Evolutionary conservation across 805 yeast species (phyloP), one percentile per base, ranked within the genome.

Genomic region (Henningerozyma blattae): DNA sequence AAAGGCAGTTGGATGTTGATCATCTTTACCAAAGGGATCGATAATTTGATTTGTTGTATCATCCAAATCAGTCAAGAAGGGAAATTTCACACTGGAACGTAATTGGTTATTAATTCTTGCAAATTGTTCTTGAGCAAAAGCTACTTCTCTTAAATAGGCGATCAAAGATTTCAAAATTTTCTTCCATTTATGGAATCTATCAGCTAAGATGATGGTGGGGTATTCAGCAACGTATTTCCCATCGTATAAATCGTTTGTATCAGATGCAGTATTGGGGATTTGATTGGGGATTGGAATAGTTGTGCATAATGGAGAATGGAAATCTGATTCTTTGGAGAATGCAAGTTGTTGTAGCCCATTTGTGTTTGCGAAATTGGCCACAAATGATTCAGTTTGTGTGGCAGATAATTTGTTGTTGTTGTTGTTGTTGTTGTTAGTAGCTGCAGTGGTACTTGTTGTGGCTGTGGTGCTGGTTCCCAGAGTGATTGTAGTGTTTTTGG

Each of bases 201-300:
- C 70, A 15, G 89, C 86, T 39, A 85, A 62, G 8, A 80, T 69
- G 40, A 84, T 94, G 2, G 94, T 83, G 26, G 95, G 95, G 44
- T 70, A 56, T 30, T 57, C 62, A 4, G 28, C 14, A 3, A 22
- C 24, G 15, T 22, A 19, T 18, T 28, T 28, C 16, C 16, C 18
- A 8, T 27, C 30, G 29, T 18, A 3, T 15, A 19, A 7, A 14
- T 34, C 27, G 18, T 27, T 28, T 16, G 3, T n/a, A 17, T 25
- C 28, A 6, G 13, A 12, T 15, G 37, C 27, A 22, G 39, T 30
- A 16, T 28, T 4, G 44, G 46, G 19, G 44, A 38, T 12, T 47
- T 50, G 34, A 43, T 48, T 19, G 13, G 62, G 62, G 2, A 54
- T 48, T 1, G 62, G 62, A 6, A 57, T 59, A 20, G 46, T 46